Base-by-base conservation (phyloP, 2,329 filamentous ascomycete genomes). In the Ophiostoma triangulosporum region DNA sequence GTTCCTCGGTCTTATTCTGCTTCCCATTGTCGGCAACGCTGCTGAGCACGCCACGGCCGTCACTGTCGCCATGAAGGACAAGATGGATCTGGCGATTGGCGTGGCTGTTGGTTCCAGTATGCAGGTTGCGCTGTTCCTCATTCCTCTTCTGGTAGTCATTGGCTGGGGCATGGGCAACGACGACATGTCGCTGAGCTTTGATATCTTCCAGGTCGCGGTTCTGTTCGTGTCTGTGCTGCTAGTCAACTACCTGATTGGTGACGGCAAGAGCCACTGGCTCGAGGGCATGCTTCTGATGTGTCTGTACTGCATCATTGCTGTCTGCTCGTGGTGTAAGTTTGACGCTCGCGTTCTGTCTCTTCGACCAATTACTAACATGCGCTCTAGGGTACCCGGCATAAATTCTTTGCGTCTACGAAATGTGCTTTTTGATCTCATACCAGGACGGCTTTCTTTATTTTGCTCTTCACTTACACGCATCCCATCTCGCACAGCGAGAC, bases 151-250 rank as follows among this genome's bases (percentile, higher is more conserved):
- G 31, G 83, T 89, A 54, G 76, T 90, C 35, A 78, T 90, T 33
- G 86, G 86, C 53, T 91, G 86, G 86, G 81, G 80, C 58, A 81
- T 89, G 75, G 77, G 70, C 35, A 66, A 77, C 57, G 80, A 83
- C 57, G 74, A 80, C 1, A 91, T 91, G 87, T 87, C 82, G 20
- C 76, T 95, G 5, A 84, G 84, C 65, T 93, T 95, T 64, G 88
- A 94, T 63, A 82, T 82, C 1, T 96, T 96, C 72, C 88, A 95
- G 69, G 83, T 95, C 14, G 84, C 89, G 22, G 83, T 86, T 38
- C 71, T 95, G 38, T 94, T 95, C 60, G 86, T 93, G 12, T 82
- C 87, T 2, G 86, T 88, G 0, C 78, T 95, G 40, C 75, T 95
- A 32, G 86, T 90, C 55, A 95, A 94, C 64, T 95, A 94, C 64